Percentiles rank a stretch among this genome's conserved stretches.
phyloP scores from a whole-genome alignment of 495 filamentous ascomycete genomes.

The Penicillium flavigenum region DNA sequence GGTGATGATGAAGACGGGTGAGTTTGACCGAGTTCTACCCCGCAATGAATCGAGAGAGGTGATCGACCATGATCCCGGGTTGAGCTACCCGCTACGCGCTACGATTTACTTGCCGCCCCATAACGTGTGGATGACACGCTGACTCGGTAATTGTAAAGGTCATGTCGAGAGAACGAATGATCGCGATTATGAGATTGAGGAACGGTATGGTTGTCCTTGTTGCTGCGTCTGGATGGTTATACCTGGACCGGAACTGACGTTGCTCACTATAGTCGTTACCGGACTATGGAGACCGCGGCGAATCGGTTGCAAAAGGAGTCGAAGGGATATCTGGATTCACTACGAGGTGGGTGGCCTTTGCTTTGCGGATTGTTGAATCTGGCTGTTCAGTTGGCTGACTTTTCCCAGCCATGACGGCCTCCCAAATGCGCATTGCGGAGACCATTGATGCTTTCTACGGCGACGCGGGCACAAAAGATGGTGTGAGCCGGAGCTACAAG shows the following conservation, averaged over 20 bases:
- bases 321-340: conserved; percentile 92
- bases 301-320: conserved; percentile 93
- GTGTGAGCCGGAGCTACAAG: conserved; percentile 94
- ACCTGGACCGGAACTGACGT: background rate
- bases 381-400: background rate
- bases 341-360: conserved; percentile 63
- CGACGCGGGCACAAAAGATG: conserved; percentile 89
- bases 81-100: background rate
- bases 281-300: conserved; percentile 93
- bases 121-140: background rate
- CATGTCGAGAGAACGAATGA: conserved; percentile 98
- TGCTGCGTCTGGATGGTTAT: background rate
- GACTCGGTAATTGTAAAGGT: conserved; percentile 45
- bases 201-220: conserved; percentile 57
- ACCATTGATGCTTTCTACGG: conserved; percentile 99
- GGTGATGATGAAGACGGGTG: conserved; percentile 99
- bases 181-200: conserved; percentile 97
- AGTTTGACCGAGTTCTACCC: conserved; percentile 26
- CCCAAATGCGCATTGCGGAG: conserved; percentile 98
- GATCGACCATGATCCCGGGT: background rate
- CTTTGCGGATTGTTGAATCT: background rate
- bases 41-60: conserved; percentile 17
- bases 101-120: background rate
- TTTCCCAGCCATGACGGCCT: conserved; percentile 87
- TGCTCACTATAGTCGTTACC: conserved; percentile 68